phyloP scores from a whole-genome alignment of 768 basidiomycete genomes.

The Glaciozyma martinii region DNA sequence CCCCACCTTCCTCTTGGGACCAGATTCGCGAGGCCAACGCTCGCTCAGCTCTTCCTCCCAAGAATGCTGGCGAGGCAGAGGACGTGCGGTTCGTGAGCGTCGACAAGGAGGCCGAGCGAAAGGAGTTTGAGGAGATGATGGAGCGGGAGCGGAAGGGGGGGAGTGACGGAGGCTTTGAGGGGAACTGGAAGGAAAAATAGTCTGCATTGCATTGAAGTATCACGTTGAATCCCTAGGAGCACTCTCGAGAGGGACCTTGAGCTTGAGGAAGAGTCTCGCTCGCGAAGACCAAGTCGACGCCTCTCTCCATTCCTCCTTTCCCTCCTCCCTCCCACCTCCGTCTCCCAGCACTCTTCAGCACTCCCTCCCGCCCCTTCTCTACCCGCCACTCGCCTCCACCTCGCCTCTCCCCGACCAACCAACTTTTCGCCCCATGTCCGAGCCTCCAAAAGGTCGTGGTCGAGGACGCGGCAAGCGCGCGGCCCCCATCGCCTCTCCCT shows the following conservation, averaged over 20 bases:
- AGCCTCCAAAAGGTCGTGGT: conserved; percentile 16
- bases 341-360: too few species aligned
- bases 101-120: not conserved
- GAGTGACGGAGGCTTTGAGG: not conserved
- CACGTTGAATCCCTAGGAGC: not conserved
- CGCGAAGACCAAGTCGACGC: not conserved
- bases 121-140: not conserved
- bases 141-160: not conserved
- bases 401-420: not conserved
- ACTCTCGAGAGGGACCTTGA: not conserved
- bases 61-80: not conserved
- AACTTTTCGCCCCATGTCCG: conserved; percentile 3
- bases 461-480: conserved; percentile 15
- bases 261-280: not conserved
- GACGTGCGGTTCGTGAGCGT: not conserved
- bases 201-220: too few species aligned
- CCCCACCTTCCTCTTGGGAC: not conserved
- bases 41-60: not conserved
- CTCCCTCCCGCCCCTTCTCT: not conserved
- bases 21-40: not conserved
- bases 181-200: not conserved
- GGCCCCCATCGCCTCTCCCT: not conserved
- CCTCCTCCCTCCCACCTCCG: not conserved
- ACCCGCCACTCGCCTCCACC: not conserved
- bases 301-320: not conserved